Base-by-base conservation (phyloP, 192 early-diverging fungal species). In the Coemansia sp. region DNA sequence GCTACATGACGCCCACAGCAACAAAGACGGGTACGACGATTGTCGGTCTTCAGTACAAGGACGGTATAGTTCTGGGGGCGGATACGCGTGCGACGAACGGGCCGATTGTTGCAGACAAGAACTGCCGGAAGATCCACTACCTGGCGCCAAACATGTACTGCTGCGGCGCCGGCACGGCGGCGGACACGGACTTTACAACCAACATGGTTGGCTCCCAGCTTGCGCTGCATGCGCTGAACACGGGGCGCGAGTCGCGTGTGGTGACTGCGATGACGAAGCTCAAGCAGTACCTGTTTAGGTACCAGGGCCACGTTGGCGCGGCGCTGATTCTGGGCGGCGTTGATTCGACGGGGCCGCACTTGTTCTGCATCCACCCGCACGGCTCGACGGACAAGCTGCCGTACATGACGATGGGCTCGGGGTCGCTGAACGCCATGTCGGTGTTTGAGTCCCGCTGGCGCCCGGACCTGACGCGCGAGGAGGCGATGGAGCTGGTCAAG, bases 51-150 rank as follows among this genome's bases (percentile, higher is more conserved):
- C 82, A 95, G 32, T 99, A 82, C 87, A 95, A 96, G 87, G 93
- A 95, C 71, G 97, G 97, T 35, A 74, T 99, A 31, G 83, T 92
- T 14, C 86, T 99, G 33, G 97, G 95, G 6, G 95, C 97, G 19
- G 97, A 99, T 73, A 99, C 97, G 10, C 89, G 97, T 69, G 93
- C 97, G 24, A 99, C 97, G 8, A 85, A 85, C 31, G 97, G 93
- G 19, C 84, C 95, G 21, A 97, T 96, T 66, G 95, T 99, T 9
- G 92, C 92, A 1, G 95, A 99, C 84, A 99, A 99, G 82, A 97
- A 99, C 81, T 97, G 95, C 80, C 87, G 92, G 81, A 99, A 99
- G 84, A 95, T 99, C 56, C 95, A 97, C 83, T 97, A 95, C 67
- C 69, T 99, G 45, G 91, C 94, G 38, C 95, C 95, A 60, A 99